Conservation (phyloP, 495 filamentous ascomycete genomes). For the Chaetomium tenue region DNA sequence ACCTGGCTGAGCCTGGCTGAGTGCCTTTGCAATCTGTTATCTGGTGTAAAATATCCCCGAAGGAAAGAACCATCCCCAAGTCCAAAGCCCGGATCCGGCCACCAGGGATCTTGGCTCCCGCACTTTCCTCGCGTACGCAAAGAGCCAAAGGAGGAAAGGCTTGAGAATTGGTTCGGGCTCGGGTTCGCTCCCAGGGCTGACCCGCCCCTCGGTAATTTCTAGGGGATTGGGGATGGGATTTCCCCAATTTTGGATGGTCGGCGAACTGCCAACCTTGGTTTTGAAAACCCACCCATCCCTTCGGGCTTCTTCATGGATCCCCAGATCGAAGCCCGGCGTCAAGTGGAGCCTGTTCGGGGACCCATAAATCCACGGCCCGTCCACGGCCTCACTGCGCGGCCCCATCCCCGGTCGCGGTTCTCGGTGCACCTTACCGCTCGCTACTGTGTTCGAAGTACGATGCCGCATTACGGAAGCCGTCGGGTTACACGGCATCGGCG, state of each 20-base stretch:
- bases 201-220: background rate
- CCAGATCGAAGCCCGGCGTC: background rate
- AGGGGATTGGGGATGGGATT: background rate
- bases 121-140: background rate
- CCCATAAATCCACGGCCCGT: background rate
- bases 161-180: too few relatives aligned
- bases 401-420: conserved; percentile 3
- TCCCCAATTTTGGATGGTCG: conserved; percentile 1
- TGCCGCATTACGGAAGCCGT: background rate
- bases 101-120: background rate
- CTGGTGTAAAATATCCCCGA: background rate
- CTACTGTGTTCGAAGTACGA: background rate
- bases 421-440: conserved; percentile 15
- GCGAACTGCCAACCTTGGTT: conserved; percentile 1
- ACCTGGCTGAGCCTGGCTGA: background rate
- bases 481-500: background rate
- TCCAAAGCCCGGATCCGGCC: background rate
- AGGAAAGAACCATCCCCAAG: background rate
- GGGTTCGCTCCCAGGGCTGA: too few relatives aligned
- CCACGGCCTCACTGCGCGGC: too few relatives aligned
- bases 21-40: too few relatives aligned
- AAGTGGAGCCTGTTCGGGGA: background rate
- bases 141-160: background rate
- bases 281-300: too few relatives aligned
- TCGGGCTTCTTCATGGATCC: background rate